Evolutionary conservation across 768 basidiomycete genomes (phyloP).

Genomic region (Boletus patriciae): DNA sequence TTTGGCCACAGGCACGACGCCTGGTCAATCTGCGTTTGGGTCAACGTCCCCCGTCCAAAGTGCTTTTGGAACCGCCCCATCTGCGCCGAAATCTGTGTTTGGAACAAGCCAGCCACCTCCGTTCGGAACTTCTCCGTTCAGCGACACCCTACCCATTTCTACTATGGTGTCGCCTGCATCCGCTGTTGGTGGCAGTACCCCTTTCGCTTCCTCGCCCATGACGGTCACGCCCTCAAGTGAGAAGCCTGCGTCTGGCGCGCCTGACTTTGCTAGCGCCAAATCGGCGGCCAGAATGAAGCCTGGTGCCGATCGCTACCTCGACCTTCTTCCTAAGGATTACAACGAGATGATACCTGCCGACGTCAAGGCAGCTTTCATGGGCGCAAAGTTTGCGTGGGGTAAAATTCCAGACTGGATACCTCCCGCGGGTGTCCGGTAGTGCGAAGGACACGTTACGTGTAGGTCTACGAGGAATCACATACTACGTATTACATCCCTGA

Average conservation of each 20-base stretch:
- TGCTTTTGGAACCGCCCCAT: slow-evolving; percentile 13
- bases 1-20: slow-evolving; percentile 1
- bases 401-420: slow-evolving; percentile 75
- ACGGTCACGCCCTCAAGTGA: slow-evolving; percentile 21
- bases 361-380: slow-evolving; percentile 54
- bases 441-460: neutral
- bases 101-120: slow-evolving; percentile 19
- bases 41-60: slow-evolving; percentile 17
- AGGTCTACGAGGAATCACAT: neutral
- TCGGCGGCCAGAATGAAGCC: slow-evolving; percentile 39
- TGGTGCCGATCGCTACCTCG: slow-evolving; percentile 55
- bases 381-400: slow-evolving; percentile 63
- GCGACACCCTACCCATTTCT: slow-evolving; percentile 20
- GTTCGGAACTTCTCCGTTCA: slow-evolving; percentile 29
- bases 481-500: neutral
- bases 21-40: slow-evolving; percentile 25
- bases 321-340: slow-evolving; percentile 60
- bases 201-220: slow-evolving; percentile 32
- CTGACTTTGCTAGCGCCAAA: slow-evolving; percentile 38
- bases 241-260: slow-evolving; percentile 24
- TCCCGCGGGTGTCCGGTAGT: slow-evolving; percentile 56
- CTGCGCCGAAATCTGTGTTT: slow-evolving; percentile 20
- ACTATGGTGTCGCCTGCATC: slow-evolving; percentile 19
- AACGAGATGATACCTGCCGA: slow-evolving; percentile 49
- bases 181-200: slow-evolving; percentile 17